Conservation (phyloP, 169 alveolate species). For the Plasmodium knowlesi region DNA sequence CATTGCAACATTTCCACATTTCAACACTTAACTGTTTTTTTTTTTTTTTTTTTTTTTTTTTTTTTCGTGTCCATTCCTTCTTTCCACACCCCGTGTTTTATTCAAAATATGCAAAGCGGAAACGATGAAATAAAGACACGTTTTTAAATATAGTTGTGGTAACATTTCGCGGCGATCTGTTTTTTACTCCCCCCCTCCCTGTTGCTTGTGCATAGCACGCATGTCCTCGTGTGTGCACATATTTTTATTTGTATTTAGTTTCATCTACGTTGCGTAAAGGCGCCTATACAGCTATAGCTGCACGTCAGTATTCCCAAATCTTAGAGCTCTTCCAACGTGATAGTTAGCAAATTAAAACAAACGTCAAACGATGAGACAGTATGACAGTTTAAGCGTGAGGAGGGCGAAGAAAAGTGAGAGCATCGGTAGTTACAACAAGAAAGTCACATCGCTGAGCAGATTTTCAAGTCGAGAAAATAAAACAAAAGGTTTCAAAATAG, state of each 20-base stretch:
- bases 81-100: background rate
- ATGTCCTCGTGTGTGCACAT: background rate
- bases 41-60: background rate
- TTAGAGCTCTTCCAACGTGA: background rate
- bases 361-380: background rate
- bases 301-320: background rate
- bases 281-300: background rate
- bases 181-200: background rate
- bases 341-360: background rate
- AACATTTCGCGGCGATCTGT: background rate
- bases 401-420: constrained; percentile 4
- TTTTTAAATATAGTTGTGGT: background rate
- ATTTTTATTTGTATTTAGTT: background rate
- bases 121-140: background rate
- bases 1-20: background rate
- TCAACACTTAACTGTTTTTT: background rate
- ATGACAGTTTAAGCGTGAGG: constrained; percentile 8
- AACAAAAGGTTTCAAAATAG: constrained; percentile 14
- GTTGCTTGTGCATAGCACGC: background rate
- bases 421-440: background rate
- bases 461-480: background rate
- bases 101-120: background rate
- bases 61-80: background rate
- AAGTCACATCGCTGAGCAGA: constrained; percentile 7
- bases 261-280: background rate